Base-by-base conservation (phyloP, 1,284 basidiomycete genomes). In the Lignosus rhinocerotis region DNA sequence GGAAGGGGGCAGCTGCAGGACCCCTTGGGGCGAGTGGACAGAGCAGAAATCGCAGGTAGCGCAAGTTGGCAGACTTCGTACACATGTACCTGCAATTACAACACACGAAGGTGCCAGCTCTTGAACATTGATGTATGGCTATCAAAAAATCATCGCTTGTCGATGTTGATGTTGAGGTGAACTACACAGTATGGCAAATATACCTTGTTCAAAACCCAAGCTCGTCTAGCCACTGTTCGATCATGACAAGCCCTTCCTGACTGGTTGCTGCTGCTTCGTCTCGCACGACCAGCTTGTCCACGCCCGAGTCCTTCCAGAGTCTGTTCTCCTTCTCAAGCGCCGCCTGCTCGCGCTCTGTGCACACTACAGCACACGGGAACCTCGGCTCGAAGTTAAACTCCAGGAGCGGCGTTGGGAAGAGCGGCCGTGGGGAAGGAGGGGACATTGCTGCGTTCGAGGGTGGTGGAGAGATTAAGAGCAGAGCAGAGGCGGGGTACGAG, bases 371-470 rank as follows among this genome's bases (percentile, higher is more conserved):
- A 51, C 88, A 78, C 1, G 87, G 87, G 69, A 90, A 90, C 43
- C 75, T 76, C 2, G 84, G 82, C 65, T 88, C 87, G 64, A 81
- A 88, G 59, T 79, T 73, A 67, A 89, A 88, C 64, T 81, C 80
- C 19, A 70, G 61, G 6, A 83, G 65, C 0, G 72, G 66, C 0
- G 76, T 77, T 0, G 81, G 79, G 8, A 85, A 71, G 21, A 72
- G 59, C 48, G 58, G 21, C 7, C 21, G n/a, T 21, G 63, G 56
- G 12, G 69, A 50, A 4, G 56, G 17, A 2, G 56, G 17, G 3
- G 58, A 25, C 8, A 79, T 60, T 21, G 72, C 69, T 14, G 66
- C 66, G 59, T 80, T 82, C 16, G 77, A 76, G 33, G 75, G 59
- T 3, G 83, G 83, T 17, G 87, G 87, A 32, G 82, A 79, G 39